A percentile compares a stretch with the other conserved stretches of the same genome.
Evolutionary conservation across 1,139 yeast species (phyloP).

Genomic region (Petasospora rhodanensis): DNA sequence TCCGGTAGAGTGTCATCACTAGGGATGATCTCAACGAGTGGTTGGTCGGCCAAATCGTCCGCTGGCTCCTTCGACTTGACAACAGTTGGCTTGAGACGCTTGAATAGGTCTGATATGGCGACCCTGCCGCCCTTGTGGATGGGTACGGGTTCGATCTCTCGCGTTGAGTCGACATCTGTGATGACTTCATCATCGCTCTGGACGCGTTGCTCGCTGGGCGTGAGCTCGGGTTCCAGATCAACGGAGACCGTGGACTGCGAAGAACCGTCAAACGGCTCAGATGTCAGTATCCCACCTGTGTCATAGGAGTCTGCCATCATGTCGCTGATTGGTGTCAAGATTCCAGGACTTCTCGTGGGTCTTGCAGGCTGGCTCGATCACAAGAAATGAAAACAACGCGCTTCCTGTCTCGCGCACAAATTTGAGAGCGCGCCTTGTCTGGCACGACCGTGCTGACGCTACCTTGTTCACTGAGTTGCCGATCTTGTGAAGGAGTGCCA

Average conservation of each 20-base stretch:
- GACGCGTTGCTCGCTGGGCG: too few relatives aligned
- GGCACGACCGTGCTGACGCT: too few relatives aligned
- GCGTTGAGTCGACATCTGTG: conserved; percentile 1
- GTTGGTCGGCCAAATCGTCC: too few relatives aligned
- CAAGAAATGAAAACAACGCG: conserved; percentile 1
- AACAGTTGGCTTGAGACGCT: conserved; percentile 4
- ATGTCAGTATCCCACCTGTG: not conserved
- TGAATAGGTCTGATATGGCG: conserved; percentile 11
- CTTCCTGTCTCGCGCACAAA: too few relatives aligned
- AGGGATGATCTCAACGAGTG: too few relatives aligned
- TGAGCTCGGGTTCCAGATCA: not conserved
- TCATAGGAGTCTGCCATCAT: conserved; percentile 3
- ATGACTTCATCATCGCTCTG: conserved; percentile 1
- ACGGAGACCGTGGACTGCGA: conserved; percentile 5
- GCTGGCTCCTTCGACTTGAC: too few relatives aligned
- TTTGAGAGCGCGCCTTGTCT: too few relatives aligned
- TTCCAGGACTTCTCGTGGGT: too few relatives aligned
- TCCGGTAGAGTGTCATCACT: not conserved
- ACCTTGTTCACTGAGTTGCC: too few relatives aligned
- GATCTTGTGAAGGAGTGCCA: too few relatives aligned
- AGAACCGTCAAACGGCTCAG: not conserved
- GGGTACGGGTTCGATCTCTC: conserved; percentile 1
- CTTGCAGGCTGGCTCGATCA: too few relatives aligned
- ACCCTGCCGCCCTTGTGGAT: conserved; percentile 4
- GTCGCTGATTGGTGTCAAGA: not conserved